Percentiles rank a stretch among this genome's conserved stretches.
Conservation (phyloP, 2,329 filamentous ascomycete genomes). For the Bipolaris zeicola region DNA sequence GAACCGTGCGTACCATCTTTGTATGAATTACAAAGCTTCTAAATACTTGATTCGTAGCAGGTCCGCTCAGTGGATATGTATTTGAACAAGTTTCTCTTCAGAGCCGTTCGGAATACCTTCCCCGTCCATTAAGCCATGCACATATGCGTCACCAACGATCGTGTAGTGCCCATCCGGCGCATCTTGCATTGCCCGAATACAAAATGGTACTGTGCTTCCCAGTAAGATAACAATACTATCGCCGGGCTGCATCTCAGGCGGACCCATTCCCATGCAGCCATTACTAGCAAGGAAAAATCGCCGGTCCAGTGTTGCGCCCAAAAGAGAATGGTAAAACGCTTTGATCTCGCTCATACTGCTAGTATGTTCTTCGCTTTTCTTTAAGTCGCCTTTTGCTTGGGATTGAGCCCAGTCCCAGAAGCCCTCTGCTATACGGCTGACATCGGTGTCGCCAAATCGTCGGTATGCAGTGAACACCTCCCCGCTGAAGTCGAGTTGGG, state of each 20-base stretch:
- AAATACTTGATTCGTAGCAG: not conserved
- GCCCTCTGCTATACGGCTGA: not conserved
- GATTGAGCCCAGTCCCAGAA: not conserved
- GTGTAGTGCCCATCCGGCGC: not conserved
- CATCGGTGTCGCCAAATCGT: not conserved
- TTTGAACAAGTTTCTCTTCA: not conserved
- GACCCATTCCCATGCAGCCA: constrained; percentile 25
- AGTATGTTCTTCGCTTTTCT: not conserved
- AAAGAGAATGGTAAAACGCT: constrained; percentile 1
- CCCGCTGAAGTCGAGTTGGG: not conserved
- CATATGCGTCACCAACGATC: constrained; percentile 21
- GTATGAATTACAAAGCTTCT: not conserved
- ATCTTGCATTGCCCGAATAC: not conserved
- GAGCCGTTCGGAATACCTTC: constrained; percentile 7
- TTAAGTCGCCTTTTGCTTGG: not conserved
- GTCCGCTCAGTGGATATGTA: not conserved
- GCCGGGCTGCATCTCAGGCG: constrained; percentile 11
- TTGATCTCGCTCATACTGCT: not conserved
- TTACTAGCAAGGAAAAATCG: constrained; percentile 22
- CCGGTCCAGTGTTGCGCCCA: constrained; percentile 10
- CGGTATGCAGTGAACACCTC: not conserved
- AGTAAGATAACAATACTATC: constrained; percentile 23
- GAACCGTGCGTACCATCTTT: no score
- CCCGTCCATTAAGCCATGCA: constrained; percentile 28
- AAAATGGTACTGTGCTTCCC: constrained; percentile 25